phyloP scores from a whole-genome alignment of 495 filamentous ascomycete species.

The Cetradonia linearis region DNA sequence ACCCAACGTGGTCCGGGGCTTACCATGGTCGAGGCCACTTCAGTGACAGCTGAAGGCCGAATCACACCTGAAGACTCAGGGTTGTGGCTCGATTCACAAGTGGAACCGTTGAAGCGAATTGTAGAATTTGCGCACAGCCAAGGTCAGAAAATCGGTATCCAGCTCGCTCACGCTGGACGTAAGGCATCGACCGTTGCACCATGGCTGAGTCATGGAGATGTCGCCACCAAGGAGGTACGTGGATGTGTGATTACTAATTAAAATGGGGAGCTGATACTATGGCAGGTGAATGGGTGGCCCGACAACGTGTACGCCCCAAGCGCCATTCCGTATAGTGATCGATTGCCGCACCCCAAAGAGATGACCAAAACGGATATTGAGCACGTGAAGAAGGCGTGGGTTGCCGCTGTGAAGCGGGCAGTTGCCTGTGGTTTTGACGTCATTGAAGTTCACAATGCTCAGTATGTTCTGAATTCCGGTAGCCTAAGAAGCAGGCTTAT shows the following conservation, averaged over 20 bases:
- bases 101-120: constrained; percentile 48
- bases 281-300: constrained; percentile 49
- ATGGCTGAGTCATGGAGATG: constrained; percentile 43
- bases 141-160: constrained; percentile 60
- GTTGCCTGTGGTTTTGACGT: constrained; percentile 49
- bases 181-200: constrained; percentile 61
- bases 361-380: constrained; percentile 50
- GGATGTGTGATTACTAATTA: neutral
- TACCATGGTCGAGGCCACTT: constrained; percentile 62
- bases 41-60: constrained; percentile 59
- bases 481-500: constrained; percentile 20
- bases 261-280: neutral
- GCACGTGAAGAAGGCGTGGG: constrained; percentile 46
- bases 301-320: constrained; percentile 46
- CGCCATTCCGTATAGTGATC: constrained; percentile 43
- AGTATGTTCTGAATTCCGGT: constrained; percentile 24
- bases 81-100: constrained; percentile 65
- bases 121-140: constrained; percentile 63
- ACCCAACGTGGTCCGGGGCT: constrained; percentile 57
- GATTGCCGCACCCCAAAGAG: constrained; percentile 41
- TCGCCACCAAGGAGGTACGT: constrained; percentile 40
- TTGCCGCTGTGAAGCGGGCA: constrained; percentile 43
- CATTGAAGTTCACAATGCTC: constrained; percentile 48
- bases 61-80: constrained; percentile 66
- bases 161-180: constrained; percentile 68